A percentile compares a stretch with the other conserved stretches of the same genome.
phyloP scores from a whole-genome alignment of 495 filamentous ascomycete species.

The Tricharina praecox region DNA sequence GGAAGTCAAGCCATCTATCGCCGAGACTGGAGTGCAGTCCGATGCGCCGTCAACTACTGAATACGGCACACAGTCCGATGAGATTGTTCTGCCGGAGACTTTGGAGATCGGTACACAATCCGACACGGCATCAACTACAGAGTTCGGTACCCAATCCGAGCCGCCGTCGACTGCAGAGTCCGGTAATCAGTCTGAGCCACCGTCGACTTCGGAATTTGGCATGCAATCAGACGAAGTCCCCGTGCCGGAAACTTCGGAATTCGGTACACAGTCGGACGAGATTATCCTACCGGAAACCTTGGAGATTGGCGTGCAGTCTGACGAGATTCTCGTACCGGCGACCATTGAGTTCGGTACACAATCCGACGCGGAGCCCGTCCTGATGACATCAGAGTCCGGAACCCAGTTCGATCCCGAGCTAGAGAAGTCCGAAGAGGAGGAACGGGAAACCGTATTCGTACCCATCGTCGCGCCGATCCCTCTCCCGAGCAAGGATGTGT shows the following conservation, averaged over 20 bases:
- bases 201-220: background rate
- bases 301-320: background rate
- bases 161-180: background rate
- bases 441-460: background rate
- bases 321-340: background rate
- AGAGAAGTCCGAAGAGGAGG: background rate
- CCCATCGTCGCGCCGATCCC: background rate
- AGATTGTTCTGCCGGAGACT: background rate
- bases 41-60: background rate
- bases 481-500: background rate
- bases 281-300: background rate
- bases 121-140: background rate
- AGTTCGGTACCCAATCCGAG: background rate
- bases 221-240: constrained; percentile 4
- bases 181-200: constrained; percentile 2
- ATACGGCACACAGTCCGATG: background rate
- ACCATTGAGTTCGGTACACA: background rate
- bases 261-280: constrained; percentile 19
- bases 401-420: constrained; percentile 20
- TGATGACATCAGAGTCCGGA: constrained; percentile 8
- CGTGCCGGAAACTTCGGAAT: constrained; percentile 3
- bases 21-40: constrained; percentile 10
- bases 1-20: constrained; percentile 1
- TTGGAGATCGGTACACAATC: constrained; percentile 2
- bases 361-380: background rate